A percentile compares a stretch with the other conserved stretches of the same genome.
phyloP scores from a whole-genome alignment of 768 basidiomycete species.

The Lentinula boryana region DNA sequence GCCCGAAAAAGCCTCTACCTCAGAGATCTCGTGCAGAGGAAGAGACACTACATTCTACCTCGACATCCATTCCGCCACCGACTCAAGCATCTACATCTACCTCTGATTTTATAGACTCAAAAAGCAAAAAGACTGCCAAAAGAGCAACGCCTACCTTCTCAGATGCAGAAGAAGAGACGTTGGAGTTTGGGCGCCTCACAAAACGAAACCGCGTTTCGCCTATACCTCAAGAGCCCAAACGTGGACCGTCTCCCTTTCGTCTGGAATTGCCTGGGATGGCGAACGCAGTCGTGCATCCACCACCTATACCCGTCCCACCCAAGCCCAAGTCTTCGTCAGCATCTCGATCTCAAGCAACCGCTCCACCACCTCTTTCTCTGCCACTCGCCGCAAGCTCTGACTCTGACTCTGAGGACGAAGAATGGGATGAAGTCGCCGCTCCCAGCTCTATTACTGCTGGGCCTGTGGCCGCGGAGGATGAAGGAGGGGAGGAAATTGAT shows the following conservation, averaged over 20 bases:
- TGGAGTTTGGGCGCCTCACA: constrained; percentile 37
- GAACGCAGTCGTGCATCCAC: constrained; percentile 11
- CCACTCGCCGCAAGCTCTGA: constrained; percentile 16
- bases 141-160: constrained; percentile 17
- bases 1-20: constrained; percentile 7
- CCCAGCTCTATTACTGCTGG: constrained; percentile 14
- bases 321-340: not conserved
- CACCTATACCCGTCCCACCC: constrained; percentile 10
- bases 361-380: constrained; percentile 16
- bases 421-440: constrained; percentile 44
- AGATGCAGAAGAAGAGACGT: constrained; percentile 39
- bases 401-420: constrained; percentile 35
- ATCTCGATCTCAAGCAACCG: constrained; percentile 10
- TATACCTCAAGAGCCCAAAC: constrained; percentile 20
- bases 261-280: constrained; percentile 12
- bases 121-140: constrained; percentile 16
- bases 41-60: constrained; percentile 14
- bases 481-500: constrained; percentile 28
- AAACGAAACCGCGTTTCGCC: constrained; percentile 28
- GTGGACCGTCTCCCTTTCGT: constrained; percentile 22
- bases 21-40: constrained; percentile 9
- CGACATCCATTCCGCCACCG: constrained; percentile 22
- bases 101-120: constrained; percentile 11
- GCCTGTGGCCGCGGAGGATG: constrained; percentile 5
- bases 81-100: constrained; percentile 11